phyloP scores from a whole-genome alignment of 805 yeast species.

The Lachancea dasiensis region DNA sequence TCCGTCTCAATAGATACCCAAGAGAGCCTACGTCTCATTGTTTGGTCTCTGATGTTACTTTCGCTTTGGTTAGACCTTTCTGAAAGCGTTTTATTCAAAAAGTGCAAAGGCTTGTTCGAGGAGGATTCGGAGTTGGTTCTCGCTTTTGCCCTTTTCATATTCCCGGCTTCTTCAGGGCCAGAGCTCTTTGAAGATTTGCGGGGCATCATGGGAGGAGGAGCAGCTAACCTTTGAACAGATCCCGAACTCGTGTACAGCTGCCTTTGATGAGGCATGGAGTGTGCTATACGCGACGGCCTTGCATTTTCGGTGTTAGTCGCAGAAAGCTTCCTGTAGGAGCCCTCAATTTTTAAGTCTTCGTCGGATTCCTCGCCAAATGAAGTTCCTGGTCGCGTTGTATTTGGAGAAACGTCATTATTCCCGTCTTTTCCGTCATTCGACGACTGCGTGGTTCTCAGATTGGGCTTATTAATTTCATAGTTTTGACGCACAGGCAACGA shows the following conservation, averaged over 20 bases:
- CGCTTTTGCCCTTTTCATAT: constrained; percentile 8
- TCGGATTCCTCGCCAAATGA: constrained; percentile 8
- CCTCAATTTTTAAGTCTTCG: constrained; percentile 2
- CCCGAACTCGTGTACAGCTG: constrained; percentile 34
- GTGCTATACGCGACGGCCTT: constrained; percentile 25
- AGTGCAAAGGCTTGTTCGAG: constrained; percentile 8
- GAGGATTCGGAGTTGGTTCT: constrained; percentile 12
- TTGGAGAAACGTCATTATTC: not conserved
- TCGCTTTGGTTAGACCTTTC: constrained; percentile 23
- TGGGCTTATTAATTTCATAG: not conserved
- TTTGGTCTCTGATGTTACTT: constrained; percentile 32
- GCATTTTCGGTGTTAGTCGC: constrained; percentile 10
- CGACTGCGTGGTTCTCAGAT: not conserved
- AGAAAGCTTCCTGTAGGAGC: constrained; percentile 6
- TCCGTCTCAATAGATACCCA: constrained; percentile 49
- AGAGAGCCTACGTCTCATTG: constrained; percentile 31
- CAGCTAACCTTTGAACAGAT: constrained; percentile 8
- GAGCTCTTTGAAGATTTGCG: constrained; percentile 17
- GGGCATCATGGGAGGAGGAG: constrained; percentile 14
- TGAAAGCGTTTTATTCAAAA: constrained; percentile 10
- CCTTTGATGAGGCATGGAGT: constrained; percentile 41
- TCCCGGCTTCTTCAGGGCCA: constrained; percentile 17
- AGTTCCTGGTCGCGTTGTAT: constrained; percentile 5
- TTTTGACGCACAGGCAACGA: constrained; percentile 11
- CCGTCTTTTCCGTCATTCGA: not conserved